Evolutionary conservation across 2,329 filamentous ascomycete species (phyloP).

Genomic region (Cercospora sojina): DNA sequence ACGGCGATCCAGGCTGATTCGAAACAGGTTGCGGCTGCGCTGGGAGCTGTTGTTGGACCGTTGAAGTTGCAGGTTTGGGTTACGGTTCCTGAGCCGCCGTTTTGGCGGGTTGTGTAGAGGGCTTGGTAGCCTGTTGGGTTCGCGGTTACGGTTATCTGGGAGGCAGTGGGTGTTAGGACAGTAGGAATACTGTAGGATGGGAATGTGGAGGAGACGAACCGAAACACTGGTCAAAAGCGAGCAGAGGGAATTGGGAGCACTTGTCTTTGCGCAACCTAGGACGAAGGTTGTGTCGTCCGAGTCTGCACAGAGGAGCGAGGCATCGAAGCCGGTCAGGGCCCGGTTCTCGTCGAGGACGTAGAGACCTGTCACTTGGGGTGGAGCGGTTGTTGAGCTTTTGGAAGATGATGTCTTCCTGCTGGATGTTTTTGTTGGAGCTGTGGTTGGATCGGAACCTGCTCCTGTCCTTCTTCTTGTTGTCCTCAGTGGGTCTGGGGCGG

Average conservation of each 20-base stretch:
- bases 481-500: background rate
- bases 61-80: conserved; percentile 7
- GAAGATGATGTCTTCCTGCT: background rate
- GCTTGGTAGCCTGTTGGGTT: conserved; percentile 3
- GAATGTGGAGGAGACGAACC: background rate
- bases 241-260: background rate
- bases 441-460: background rate
- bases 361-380: background rate
- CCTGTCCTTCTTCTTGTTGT: background rate
- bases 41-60: background rate
- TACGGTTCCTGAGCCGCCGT: background rate
- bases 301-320: conserved; percentile 8
- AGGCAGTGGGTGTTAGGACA: background rate
- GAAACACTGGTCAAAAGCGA: background rate
- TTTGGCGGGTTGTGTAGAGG: background rate
- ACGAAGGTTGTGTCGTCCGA: conserved; percentile 2
- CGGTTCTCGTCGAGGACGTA: background rate
- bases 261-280: conserved; percentile 4
- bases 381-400: background rate
- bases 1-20: background rate
- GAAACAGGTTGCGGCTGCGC: background rate
- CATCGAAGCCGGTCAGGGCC: background rate
- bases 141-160: conserved; percentile 7
- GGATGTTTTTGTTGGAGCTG: background rate
- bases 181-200: background rate